Base-by-base conservation (phyloP, 495 filamentous ascomycete genomes). In the Penicillium alfredii region DNA sequence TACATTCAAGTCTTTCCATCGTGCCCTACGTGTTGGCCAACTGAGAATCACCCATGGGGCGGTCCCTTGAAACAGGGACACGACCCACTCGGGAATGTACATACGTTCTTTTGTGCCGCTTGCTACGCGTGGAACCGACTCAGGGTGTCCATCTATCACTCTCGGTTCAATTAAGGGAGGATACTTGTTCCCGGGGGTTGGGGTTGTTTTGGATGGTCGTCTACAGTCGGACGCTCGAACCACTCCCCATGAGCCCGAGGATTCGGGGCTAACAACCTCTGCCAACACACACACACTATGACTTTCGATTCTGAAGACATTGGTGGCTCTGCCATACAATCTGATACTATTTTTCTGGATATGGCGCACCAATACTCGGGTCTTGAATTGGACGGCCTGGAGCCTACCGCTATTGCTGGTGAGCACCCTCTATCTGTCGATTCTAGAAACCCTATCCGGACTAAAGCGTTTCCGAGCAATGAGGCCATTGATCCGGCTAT, bases 141-240 rank as follows among this genome's bases (percentile, higher is more conserved):
- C n/a, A n/a, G n/a, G n/a, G n/a, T n/a, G n/a, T n/a, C n/a, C n/a
- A n/a, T n/a, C n/a, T n/a, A n/a, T n/a, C n/a, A n/a, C n/a, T n/a
- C n/a, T n/a, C n/a, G n/a, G n/a, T n/a, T n/a, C n/a, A n/a, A n/a
- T n/a, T n/a, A n/a, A n/a, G n/a, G n/a, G n/a, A n/a, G n/a, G n/a
- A n/a, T n/a, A n/a, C n/a, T n/a, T n/a, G n/a, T n/a, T n/a, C n/a
- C n/a, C n/a, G n/a, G n/a, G n/a, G n/a, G n/a, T n/a, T n/a, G n/a
- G n/a, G n/a, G n/a, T n/a, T n/a, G n/a, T n/a, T n/a, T 38, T 48
- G 8, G 35, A 43, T 39, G 30, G 12, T 23, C n/a, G 25, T 9
- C 15, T 25, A 9, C 13, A 42, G 8, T 38, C 30, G 14, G 26
- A 29, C 8, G 16, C 23, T 32, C 38, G 25, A 33, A 30, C 30